These are phyloP conservation scores for Haemoproteus tartakovskyi DNA, from an alignment of 169 alveolate species.

Conservation along the genomic window DNA sequence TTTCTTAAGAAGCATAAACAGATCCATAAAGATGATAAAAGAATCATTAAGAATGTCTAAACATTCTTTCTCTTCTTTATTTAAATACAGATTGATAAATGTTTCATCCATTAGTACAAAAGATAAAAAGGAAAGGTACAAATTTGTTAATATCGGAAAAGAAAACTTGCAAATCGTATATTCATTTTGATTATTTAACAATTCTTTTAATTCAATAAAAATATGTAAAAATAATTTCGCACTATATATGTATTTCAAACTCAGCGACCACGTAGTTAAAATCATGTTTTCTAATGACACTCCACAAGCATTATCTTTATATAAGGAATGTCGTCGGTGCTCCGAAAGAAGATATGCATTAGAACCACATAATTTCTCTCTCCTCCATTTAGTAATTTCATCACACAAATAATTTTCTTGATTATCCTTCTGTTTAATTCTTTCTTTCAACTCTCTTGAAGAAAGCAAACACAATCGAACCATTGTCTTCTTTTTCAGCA, in stretches of 20 bases:
- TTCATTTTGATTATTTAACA: background rate
- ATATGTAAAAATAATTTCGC: slow-evolving; percentile 36
- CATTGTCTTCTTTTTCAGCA: slow-evolving; percentile 18
- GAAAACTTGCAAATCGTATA: no score
- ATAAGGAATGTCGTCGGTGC: no score
- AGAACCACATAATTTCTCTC: no score
- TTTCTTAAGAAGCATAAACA: slow-evolving; percentile 8
- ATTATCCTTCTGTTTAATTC: background rate
- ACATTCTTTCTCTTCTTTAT: slow-evolving; percentile 30
- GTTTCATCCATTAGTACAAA: slow-evolving; percentile 13
- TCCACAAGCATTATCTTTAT: background rate
- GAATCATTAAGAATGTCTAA: slow-evolving; percentile 8
- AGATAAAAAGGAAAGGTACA: slow-evolving; percentile 37
- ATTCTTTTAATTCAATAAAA: slow-evolving; percentile 12
- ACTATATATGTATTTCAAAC: slow-evolving; percentile 51
- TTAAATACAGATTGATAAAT: slow-evolving; percentile 37
- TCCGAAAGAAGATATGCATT: no score
- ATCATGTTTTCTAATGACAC: background rate
- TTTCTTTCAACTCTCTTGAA: no score
- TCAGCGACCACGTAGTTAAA: slow-evolving; percentile 41
- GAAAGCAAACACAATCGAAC: background rate
- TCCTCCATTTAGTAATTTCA: no score
- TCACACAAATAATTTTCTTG: no score
- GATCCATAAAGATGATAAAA: slow-evolving; percentile 1
- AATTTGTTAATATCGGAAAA: slow-evolving; percentile 32